Evolutionary conservation across 768 basidiomycete genomes (phyloP).

Genomic region (Coprinellus micaceus): DNA sequence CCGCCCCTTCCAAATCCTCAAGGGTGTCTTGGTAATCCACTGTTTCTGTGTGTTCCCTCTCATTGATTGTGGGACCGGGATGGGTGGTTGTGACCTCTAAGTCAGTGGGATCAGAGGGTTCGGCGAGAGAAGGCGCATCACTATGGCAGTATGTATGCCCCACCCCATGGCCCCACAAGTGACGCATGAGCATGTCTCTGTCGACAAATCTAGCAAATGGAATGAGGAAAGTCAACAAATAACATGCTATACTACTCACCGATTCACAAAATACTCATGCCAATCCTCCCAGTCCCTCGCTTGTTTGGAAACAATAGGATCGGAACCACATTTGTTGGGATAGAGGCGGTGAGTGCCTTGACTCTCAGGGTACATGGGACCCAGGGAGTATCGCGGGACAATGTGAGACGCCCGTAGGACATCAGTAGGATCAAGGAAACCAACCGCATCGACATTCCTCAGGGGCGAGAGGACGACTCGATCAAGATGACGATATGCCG

Average conservation of each 20-base stretch:
- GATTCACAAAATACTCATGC: conserved; percentile 30
- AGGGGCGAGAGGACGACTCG: conserved; percentile 31
- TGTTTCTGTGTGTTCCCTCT: too few relatives aligned
- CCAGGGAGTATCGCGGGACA: conserved; percentile 27
- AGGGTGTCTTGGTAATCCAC: too few relatives aligned
- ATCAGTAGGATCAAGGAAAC: conserved; percentile 30
- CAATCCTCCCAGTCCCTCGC: conserved; percentile 13
- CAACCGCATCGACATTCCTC: conserved; percentile 24
- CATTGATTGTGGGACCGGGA: too few relatives aligned
- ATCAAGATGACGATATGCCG: conserved; percentile 32
- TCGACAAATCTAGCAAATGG: neutral
- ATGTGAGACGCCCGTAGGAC: conserved; percentile 31
- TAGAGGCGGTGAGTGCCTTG: conserved; percentile 12
- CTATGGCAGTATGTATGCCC: neutral
- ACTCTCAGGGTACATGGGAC: conserved; percentile 1
- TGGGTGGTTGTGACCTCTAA: too few relatives aligned
- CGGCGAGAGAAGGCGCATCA: too few relatives aligned
- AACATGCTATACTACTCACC: conserved; percentile 22
- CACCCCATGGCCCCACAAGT: neutral
- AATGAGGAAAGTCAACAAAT: too few relatives aligned
- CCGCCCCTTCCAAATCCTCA: too few relatives aligned
- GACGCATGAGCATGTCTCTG: neutral
- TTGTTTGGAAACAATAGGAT: neutral
- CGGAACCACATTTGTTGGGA: too few relatives aligned
- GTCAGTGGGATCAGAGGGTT: too few relatives aligned